Evolutionary conservation across 805 yeast genomes (phyloP), one percentile per base, ranked within the genome.

Genomic region (Teunomyces tritomae): DNA sequence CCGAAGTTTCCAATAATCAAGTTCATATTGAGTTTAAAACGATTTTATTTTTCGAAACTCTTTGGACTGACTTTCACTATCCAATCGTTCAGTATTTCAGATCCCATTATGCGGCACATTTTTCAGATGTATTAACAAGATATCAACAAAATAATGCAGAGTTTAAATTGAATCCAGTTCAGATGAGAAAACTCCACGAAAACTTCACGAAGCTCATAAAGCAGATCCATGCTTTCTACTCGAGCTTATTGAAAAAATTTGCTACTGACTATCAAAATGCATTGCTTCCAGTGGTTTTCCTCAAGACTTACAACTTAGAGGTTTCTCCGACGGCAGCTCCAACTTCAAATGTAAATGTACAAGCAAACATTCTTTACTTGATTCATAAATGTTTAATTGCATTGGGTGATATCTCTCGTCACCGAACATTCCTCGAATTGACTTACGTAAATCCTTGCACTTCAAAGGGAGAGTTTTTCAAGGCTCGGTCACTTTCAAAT

Each of bases 21-120:
- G 42, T 61, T n/a, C 48, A 52, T 34, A 58, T 61, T 2, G 62
- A 78, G 5, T 70, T 85, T 49, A 55, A 49, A 4, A 69, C 74
- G 41, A 63, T 67, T 26, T 57, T 58, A 13, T 61, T 56, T 40
- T 53, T 73, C 14, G 85, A 81, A 44, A 55, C 61, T 4, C 62
- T 82, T 16, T 85, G 90, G 90, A 59, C 70, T 28, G 79, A 80
- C 4, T 73, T 85, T 52, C 85, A 82, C 54, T 81, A 82, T 55
- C 89, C 89, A 1, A 76, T 81, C 2, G 73, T 84, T 50, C 83
- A 82, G 54, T 75, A 75, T 58, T 84, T 76, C 55, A 82, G 79
- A 57, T 55, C 61, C 14, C 65, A 63, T 28, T 76, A 70, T 53
- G 64, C 59, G 13, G 57, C 46, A 10, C 51, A 62, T 28, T 65